These are phyloP conservation scores for Pythium grandisporangium DNA, from an alignment of 352 stramenopile species.

Conservation along the genomic window DNA sequence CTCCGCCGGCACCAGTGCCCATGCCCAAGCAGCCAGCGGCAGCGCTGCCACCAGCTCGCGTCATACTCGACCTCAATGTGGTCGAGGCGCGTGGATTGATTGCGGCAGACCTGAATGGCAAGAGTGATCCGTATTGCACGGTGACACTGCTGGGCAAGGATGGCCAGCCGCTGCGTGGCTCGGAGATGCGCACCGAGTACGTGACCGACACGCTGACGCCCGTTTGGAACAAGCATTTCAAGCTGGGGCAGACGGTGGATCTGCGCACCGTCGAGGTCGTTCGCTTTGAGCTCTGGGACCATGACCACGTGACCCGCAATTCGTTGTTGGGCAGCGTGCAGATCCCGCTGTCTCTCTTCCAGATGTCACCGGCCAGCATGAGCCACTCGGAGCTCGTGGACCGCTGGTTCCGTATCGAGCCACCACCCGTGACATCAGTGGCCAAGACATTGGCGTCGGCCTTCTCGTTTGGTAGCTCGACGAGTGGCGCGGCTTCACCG, in stretches of 20 bases:
- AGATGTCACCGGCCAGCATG: constrained; percentile 51
- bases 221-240: constrained; percentile 42
- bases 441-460: background rate
- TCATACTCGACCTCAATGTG: constrained; percentile 43
- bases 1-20: background rate
- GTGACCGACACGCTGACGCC: constrained; percentile 37
- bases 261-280: constrained; percentile 42
- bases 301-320: constrained; percentile 40
- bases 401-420: constrained; percentile 54
- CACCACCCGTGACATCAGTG: constrained; percentile 14
- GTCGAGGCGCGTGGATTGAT: constrained; percentile 39
- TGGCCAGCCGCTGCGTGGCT: constrained; percentile 38
- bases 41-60: constrained; percentile 12
- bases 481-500: constrained; percentile 12
- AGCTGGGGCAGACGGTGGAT: constrained; percentile 36
- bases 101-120: constrained; percentile 44
- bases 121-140: constrained; percentile 67
- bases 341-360: constrained; percentile 49
- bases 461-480: constrained; percentile 6
- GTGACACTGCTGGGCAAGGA: constrained; percentile 55
- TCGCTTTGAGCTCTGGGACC: constrained; percentile 50
- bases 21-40: constrained; percentile 6
- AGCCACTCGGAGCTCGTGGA: constrained; percentile 50
- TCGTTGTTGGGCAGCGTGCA: constrained; percentile 46
- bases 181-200: constrained; percentile 45